Percentiles rank a stretch among this genome's conserved stretches.
Evolutionary conservation across 1,284 basidiomycete species (phyloP).

Genomic region (Ganoderma resinaceum): DNA sequence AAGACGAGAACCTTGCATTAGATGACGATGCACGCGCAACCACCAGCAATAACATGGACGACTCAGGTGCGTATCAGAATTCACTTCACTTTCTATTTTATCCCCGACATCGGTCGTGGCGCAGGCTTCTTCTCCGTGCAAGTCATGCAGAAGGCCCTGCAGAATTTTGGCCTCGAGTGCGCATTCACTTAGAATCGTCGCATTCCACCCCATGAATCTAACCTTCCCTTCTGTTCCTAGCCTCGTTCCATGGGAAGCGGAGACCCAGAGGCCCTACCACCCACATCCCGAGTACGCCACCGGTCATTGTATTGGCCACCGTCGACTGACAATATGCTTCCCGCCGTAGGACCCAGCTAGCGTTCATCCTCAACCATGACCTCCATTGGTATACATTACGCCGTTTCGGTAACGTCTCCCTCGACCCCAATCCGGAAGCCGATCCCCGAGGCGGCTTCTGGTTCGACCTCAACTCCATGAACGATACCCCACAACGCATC

Average conservation of each 20-base stretch:
- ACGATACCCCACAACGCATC: slow-evolving; percentile 53
- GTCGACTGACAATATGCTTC: slow-evolving; percentile 11
- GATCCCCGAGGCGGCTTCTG: slow-evolving; percentile 71
- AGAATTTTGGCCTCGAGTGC: slow-evolving; percentile 80
- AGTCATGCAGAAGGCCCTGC: slow-evolving; percentile 81
- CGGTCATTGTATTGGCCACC: background rate
- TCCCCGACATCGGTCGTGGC: background rate
- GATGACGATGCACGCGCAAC: slow-evolving; percentile 44
- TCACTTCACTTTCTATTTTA: slow-evolving; percentile 30
- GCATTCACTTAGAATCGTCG: slow-evolving; percentile 28
- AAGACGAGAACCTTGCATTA: slow-evolving; percentile 47
- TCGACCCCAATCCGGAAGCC: background rate
- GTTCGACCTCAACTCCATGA: slow-evolving; percentile 92
- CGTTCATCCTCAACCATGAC: slow-evolving; percentile 85
- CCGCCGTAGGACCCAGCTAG: slow-evolving; percentile 73
- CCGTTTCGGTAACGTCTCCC: slow-evolving; percentile 4
- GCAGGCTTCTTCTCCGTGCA: slow-evolving; percentile 89
- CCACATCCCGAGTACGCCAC: slow-evolving; percentile 26
- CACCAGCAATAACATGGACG: slow-evolving; percentile 85
- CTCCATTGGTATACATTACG: slow-evolving; percentile 7
- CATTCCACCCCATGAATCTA: slow-evolving; percentile 4
- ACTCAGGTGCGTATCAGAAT: slow-evolving; percentile 70
- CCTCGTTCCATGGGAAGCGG: slow-evolving; percentile 1
- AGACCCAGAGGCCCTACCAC: slow-evolving; percentile 3
- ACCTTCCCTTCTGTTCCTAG: background rate